phyloP scores from a whole-genome alignment of 2,329 filamentous ascomycete species.

The Tolypocladium ovalisporum region DNA sequence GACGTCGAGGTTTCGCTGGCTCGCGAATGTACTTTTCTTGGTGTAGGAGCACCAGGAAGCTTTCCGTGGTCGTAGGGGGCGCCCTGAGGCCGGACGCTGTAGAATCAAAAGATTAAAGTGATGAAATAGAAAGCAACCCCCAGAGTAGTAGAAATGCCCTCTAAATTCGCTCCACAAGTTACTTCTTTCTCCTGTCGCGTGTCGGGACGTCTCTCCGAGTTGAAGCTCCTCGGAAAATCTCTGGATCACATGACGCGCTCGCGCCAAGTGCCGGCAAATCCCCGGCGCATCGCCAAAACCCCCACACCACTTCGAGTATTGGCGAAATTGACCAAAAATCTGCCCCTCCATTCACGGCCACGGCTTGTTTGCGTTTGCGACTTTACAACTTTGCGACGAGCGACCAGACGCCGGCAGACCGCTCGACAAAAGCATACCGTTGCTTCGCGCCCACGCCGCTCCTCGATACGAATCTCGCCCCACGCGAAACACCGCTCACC shows the following conservation, averaged over 20 bases:
- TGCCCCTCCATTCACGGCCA: conserved; percentile 26
- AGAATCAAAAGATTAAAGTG: not conserved
- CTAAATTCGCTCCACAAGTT: not conserved
- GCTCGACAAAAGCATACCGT: not conserved
- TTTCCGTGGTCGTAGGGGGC: not conserved
- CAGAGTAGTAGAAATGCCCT: not conserved
- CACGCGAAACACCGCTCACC: conserved; percentile 9
- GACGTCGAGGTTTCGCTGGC: not conserved
- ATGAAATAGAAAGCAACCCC: no score
- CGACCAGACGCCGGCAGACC: not conserved
- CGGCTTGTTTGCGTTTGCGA: conserved; percentile 8
- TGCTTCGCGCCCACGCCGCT: not conserved
- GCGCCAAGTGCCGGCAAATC: conserved; percentile 17
- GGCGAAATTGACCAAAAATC: conserved; percentile 30
- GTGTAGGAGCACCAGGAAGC: not conserved
- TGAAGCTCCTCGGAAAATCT: conserved; percentile 15
- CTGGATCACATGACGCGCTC: conserved; percentile 25
- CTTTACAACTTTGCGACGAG: conserved; percentile 2
- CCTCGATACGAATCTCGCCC: conserved; percentile 2
- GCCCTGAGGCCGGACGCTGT: not conserved
- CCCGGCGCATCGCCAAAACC: conserved; percentile 18
- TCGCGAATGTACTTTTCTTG: not conserved
- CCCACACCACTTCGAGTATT: conserved; percentile 26
- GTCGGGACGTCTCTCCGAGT: not conserved
- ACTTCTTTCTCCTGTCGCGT: not conserved